Evolutionary conservation across 176 grass and related monocot genomes (phyloP).

Genomic region (Musa acuminata): DNA sequence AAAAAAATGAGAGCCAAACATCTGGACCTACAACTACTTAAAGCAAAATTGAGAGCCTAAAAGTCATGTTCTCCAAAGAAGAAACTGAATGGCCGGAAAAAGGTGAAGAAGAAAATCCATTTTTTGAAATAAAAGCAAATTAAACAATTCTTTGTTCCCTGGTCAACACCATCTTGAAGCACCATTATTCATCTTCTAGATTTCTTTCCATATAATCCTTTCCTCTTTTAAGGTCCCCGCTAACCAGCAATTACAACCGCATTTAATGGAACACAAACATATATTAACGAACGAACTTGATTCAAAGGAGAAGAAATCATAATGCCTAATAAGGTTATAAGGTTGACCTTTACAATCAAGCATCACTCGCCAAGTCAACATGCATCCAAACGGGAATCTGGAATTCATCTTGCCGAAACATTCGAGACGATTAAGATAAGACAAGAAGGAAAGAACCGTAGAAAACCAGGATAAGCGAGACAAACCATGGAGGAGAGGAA

Average conservation of each 20-base stretch:
- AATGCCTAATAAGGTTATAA: neutral
- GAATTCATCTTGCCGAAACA: neutral
- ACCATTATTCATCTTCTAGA: neutral
- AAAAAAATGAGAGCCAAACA: too few relatives aligned
- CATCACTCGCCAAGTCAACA: neutral
- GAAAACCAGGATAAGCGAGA: neutral
- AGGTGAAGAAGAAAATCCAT: too few relatives aligned
- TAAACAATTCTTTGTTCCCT: neutral
- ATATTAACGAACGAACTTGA: neutral
- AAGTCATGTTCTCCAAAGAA: too few relatives aligned
- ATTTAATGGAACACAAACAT: neutral
- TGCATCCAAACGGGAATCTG: neutral
- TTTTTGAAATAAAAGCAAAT: neutral
- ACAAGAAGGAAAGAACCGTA: neutral
- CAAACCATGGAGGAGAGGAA: slow-evolving; percentile 54
- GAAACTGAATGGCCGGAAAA: too few relatives aligned
- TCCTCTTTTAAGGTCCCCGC: neutral
- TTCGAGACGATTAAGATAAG: neutral
- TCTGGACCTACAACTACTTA: too few relatives aligned
- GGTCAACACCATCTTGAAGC: neutral
- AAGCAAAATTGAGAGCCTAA: too few relatives aligned
- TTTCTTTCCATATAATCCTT: neutral
- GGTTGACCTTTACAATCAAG: neutral
- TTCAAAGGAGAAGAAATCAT: neutral
- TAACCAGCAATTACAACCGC: neutral